Evolutionary conservation across 495 filamentous ascomycete species (phyloP).

Genomic region (Podospora pseudocomata): DNA sequence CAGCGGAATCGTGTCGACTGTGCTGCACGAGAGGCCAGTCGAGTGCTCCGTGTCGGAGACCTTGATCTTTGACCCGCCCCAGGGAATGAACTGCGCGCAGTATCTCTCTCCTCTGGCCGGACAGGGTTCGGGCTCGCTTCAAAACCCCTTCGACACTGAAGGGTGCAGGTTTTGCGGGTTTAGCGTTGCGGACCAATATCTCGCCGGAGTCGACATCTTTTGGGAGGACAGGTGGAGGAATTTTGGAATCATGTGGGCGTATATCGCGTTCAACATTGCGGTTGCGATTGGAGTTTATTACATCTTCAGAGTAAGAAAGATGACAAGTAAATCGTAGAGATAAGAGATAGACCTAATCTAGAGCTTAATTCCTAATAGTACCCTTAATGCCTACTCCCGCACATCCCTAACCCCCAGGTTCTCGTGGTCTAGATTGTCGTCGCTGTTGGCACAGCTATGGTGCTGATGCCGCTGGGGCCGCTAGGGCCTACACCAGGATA

Average conservation of each 20-base stretch:
- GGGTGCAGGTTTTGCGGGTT: slow-evolving; percentile 48
- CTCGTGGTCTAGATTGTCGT: no score
- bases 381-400: no score
- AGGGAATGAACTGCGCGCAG: slow-evolving; percentile 26
- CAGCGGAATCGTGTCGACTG: slow-evolving; percentile 51
- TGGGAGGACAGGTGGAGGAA: slow-evolving; percentile 52
- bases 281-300: slow-evolving; percentile 52
- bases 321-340: no score
- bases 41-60: slow-evolving; percentile 55
- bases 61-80: slow-evolving; percentile 49
- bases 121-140: slow-evolving; percentile 37
- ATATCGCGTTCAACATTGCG: slow-evolving; percentile 50
- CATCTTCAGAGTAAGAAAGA: slow-evolving; percentile 43
- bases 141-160: slow-evolving; percentile 42
- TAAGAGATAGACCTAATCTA: no score
- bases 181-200: slow-evolving; percentile 46
- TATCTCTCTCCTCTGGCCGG: slow-evolving; percentile 25
- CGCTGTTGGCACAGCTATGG: no score
- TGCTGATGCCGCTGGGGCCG: no score
- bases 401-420: no score
- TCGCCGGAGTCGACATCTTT: slow-evolving; percentile 44
- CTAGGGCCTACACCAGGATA: slow-evolving; percentile 6
- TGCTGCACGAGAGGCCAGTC: slow-evolving; percentile 48
- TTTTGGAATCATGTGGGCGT: slow-evolving; percentile 53
- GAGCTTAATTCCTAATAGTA: no score